Base-by-base conservation (phyloP, 345 rosid species). In the Trapa incisa region DNA sequence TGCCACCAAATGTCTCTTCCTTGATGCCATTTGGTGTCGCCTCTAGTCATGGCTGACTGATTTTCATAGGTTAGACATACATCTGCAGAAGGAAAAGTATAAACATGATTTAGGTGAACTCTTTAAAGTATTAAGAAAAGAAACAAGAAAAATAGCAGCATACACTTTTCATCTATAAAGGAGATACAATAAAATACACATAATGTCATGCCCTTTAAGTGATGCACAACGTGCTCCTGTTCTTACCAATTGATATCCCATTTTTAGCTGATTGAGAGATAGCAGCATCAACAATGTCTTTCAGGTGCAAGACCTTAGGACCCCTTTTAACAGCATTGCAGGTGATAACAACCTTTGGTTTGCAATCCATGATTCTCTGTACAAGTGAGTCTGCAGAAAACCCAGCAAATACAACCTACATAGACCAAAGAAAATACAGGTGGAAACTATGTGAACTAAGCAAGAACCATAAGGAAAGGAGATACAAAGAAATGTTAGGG, bases 261-360 rank as follows among this genome's bases (percentile, higher is more conserved):
- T 75, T 79, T 71, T 82, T 76, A 60, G 87, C 77, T 35, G 96
- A 89, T 66, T 78, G 74, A 69, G 58, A 65, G 73, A 94, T 88
- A 54, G 86, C 92, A 72, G 88, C 82, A 82, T 94, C 99, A 75
- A 94, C 99, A 66, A 94, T 94, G 77, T 87, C 95, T 75, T 94
- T 94, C 70, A 94, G 92, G 67, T 80, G 37, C 70, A 94, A 86
- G 71, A 78, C 74, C 89, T 94, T 94, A 60, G 97, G 77, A 64
- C 99, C 99, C 86, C 99, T 86, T 81, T 73, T 87, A 62, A 94
- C 99, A 73, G 97, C 96, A 86, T 91, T 94, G 75, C 99, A 86
- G 75, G 99, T 87, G 69, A 94, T 78, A 32, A 94, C 80, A 74
- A 58, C 83, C 79, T 89, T 94, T 35, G 97, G 89, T 71, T 91